phyloP scores from a whole-genome alignment of 2,329 filamentous ascomycete species.

The Talaromyces albobiverticillius region DNA sequence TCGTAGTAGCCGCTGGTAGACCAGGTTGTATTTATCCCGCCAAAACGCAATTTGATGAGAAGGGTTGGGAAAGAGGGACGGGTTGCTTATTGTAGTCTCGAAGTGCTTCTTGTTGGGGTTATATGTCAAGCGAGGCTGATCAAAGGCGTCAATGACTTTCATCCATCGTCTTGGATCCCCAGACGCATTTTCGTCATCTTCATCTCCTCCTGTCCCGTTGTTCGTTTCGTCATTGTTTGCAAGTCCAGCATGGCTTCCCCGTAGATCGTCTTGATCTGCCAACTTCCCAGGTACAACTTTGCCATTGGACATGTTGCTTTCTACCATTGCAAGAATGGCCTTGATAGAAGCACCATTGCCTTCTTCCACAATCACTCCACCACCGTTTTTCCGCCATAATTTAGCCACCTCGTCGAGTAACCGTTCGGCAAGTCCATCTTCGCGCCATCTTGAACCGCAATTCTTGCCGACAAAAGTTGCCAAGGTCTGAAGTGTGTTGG shows the following conservation, averaged over 20 bases:
- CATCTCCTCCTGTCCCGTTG: conserved; percentile 29
- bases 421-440: conserved; percentile 88
- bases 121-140: conserved; percentile 64
- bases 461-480: conserved; percentile 88
- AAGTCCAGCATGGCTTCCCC: conserved; percentile 39
- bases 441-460: conserved; percentile 94
- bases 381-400: conserved; percentile 85
- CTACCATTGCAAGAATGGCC: conserved; percentile 76
- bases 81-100: conserved; percentile 65
- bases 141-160: conserved; percentile 76
- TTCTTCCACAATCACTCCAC: conserved; percentile 88
- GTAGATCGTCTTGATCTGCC: conserved; percentile 23
- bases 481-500: conserved; percentile 77
- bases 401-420: conserved; percentile 89
- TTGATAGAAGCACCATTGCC: conserved; percentile 65
- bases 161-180: conserved; percentile 78
- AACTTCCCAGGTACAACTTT: conserved; percentile 52
- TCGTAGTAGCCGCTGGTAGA: conserved; percentile 85
- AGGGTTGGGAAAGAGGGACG: conserved; percentile 71
- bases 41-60: conserved; percentile 82
- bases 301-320: conserved; percentile 87
- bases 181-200: conserved; percentile 56
- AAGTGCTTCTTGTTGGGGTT: conserved; percentile 77
- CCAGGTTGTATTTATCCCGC: conserved; percentile 84
- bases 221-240: conserved; percentile 22